These are phyloP conservation scores for Coemansia sp. DNA, from an alignment of 192 early-diverging fungal genomes.

Conservation along the genomic window DNA sequence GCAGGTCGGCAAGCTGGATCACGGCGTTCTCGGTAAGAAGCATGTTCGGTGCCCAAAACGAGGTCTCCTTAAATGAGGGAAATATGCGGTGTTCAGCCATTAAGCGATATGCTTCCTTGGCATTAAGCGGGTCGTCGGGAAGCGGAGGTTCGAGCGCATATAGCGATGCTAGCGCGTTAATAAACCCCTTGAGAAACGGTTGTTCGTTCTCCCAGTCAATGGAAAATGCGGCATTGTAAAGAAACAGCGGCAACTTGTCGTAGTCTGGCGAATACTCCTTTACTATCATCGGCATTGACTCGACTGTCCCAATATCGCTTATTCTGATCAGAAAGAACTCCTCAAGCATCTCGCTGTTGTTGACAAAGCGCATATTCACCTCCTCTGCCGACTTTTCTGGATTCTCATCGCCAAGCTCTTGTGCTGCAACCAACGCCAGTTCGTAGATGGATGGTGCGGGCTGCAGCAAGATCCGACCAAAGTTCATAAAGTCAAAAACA, in stretches of 20 bases:
- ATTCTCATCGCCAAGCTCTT: conserved; percentile 22
- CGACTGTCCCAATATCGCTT: conserved; percentile 62
- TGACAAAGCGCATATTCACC: conserved; percentile 22
- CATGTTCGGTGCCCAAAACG: conserved; percentile 67
- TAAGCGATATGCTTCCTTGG: conserved; percentile 60
- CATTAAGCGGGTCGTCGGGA: conserved; percentile 28
- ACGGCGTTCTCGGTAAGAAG: conserved; percentile 65
- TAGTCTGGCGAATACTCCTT: conserved; percentile 80
- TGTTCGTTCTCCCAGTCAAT: conserved; percentile 87
- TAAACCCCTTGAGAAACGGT: conserved; percentile 77
- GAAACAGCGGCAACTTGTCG: conserved; percentile 82
- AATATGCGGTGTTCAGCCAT: conserved; percentile 80
- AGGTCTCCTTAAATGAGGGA: conserved; percentile 68
- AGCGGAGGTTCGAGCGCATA: conserved; percentile 58
- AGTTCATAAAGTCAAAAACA: conserved; percentile 84
- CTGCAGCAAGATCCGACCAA: conserved; percentile 72
- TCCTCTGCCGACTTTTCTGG: conserved; percentile 28
- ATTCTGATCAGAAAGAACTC: conserved; percentile 88
- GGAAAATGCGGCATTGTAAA: conserved; percentile 76
- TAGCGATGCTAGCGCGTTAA: conserved; percentile 53
- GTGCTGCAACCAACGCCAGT: conserved; percentile 65
- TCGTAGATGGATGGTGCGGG: conserved; percentile 68
- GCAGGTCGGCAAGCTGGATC: conserved; percentile 77
- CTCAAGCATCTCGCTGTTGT: conserved; percentile 74
- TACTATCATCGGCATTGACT: conserved; percentile 78